Evolutionary conservation across 2,329 filamentous ascomycete species (phyloP).

Genomic region (Claviceps africana): DNA sequence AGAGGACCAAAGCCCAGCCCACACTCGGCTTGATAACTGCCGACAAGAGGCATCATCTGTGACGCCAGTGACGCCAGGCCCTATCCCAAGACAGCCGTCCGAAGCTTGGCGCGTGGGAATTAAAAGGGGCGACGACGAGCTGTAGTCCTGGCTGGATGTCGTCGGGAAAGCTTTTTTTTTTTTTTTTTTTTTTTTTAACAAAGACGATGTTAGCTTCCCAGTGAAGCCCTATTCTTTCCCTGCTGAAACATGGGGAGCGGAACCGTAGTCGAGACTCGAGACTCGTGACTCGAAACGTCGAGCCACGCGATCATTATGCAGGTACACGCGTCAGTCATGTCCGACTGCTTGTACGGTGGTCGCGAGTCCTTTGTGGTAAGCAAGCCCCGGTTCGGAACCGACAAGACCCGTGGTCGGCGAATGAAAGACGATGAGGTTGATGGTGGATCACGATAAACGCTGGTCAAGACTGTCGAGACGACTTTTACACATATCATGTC

Average conservation of each 20-base stretch:
- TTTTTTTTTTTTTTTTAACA: no score
- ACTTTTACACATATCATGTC: not conserved
- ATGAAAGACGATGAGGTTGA: not conserved
- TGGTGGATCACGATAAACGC: not conserved
- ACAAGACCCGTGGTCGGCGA: not conserved
- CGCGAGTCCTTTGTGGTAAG: not conserved
- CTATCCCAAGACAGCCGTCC: not conserved
- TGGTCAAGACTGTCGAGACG: not conserved
- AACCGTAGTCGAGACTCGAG: no score
- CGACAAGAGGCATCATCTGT: not conserved
- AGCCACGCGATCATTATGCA: not conserved
- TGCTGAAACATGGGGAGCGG: not conserved
- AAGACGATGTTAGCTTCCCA: no score
- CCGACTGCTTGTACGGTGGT: not conserved
- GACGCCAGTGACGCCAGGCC: not conserved
- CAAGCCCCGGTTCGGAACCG: not conserved
- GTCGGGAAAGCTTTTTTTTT: no score
- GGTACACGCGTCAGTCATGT: not conserved
- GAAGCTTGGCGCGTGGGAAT: constrained; percentile 3
- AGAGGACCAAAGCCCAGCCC: not conserved
- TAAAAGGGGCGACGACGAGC: not conserved
- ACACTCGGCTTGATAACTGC: no score
- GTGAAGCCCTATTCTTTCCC: not conserved
- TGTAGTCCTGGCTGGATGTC: not conserved
- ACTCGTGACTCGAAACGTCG: not conserved